Percentiles rank a stretch among this genome's conserved stretches.
Conservation (phyloP, 179 eudicot species). For the Patellifolia procumbens region DNA sequence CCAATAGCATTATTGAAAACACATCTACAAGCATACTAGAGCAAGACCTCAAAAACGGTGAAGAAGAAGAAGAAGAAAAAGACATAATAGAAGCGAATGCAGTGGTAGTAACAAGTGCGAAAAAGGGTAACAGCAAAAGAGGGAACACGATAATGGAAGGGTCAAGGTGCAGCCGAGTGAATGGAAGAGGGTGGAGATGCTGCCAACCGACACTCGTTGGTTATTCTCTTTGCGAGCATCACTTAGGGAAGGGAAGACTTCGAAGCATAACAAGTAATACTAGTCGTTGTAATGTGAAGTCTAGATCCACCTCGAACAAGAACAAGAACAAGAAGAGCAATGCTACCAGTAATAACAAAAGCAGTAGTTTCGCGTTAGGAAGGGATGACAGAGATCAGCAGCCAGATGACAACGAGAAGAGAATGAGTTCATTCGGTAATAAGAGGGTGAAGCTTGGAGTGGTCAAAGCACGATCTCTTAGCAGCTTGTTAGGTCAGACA, state of each 20-base stretch:
- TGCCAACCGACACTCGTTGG: constrained; percentile 84
- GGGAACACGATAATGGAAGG: constrained; percentile 73
- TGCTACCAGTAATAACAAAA: not conserved
- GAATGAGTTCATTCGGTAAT: constrained; percentile 13
- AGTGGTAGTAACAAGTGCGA: not conserved
- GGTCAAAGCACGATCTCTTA: constrained; percentile 75
- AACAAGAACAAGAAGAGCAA: not conserved
- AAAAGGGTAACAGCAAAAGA: constrained; percentile 40
- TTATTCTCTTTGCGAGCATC: constrained; percentile 85
- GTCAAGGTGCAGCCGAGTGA: constrained; percentile 81
- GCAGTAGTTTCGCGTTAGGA: not conserved
- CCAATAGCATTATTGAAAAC: constrained; percentile 8
- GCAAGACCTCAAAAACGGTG: not conserved
- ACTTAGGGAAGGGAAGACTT: constrained; percentile 77
- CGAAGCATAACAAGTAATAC: constrained; percentile 42
- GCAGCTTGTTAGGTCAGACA: constrained; percentile 63
- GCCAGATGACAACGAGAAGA: not conserved
- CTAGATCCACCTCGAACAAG: not conserved
- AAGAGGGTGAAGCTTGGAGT: constrained; percentile 57
- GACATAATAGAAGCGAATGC: too few species aligned
- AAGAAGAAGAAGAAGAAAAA: not conserved
- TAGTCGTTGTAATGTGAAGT: not conserved
- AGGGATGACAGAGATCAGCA: not conserved
- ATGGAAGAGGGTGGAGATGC: constrained; percentile 94
- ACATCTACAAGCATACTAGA: not conserved